Evolutionary conservation across 2,329 filamentous ascomycete genomes (phyloP), one percentile per base, ranked within the genome.

Genomic region (Massarina eburnea): DNA sequence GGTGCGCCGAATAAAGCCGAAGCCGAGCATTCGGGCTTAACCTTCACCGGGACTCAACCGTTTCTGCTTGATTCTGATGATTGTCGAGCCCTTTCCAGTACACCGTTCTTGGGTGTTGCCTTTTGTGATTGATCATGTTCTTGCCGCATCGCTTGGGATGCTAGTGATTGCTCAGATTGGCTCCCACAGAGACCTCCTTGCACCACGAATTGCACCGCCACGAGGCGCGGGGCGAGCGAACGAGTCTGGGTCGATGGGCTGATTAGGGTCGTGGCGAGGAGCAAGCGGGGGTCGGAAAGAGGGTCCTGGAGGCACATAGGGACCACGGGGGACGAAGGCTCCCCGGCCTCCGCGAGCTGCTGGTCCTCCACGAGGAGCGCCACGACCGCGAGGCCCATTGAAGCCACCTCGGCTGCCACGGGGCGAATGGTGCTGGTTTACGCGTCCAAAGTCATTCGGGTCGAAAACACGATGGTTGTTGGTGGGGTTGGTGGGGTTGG

Each of bases 391-490:
- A 39, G 61, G 39, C 15, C 51, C 52, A 22, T 58, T 58, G 22
- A 59, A 59, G 32, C 61, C 64, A 44, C 61, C 64, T 35, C 66
- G 62, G 33, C 61, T 60, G 29, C 68, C 65, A n/a, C 66, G 65
- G n/a, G 55, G 57, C 8, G 57, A 55, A 20, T 54, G 56, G 14
- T 61, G 62, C 17, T 67, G 59, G 15, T 51, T 62, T 14, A 63
- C 55, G 39, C 75, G 71, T n/a, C 63, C 71, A 51, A 78, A 78
- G 17, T 74, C 71, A 49, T 77, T 74, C 7, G 76, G 75, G 48
- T 78, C 76, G 45, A 73, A 70, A 32, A 76, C 65, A n/a, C 60
- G 66, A 49, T 66, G 62, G 21, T 51, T 58, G 40, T 51, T 60
- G 5, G 27, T 30, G n/a, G 51, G 51, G n/a, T n/a, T n/a, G 8